A percentile compares a stretch with the other conserved stretches of the same genome.
phyloP scores from a whole-genome alignment of 2,329 filamentous ascomycete species.

The Chrysosporium queenslandicum region DNA sequence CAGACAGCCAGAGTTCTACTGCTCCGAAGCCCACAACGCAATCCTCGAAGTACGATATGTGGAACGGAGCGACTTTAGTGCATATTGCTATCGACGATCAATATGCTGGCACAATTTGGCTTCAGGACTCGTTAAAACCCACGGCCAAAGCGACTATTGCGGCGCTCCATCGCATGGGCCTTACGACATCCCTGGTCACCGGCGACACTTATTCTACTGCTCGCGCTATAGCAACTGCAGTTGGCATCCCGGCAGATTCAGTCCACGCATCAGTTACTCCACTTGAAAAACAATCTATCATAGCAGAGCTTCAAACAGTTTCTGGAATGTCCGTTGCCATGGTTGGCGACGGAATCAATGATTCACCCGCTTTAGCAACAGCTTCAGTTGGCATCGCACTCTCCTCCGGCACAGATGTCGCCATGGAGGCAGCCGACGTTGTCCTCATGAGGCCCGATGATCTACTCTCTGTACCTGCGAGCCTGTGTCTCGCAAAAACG shows the following conservation, averaged over 20 bases:
- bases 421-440: slow-evolving; percentile 92
- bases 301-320: slow-evolving; percentile 66
- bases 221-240: slow-evolving; percentile 66
- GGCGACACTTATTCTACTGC: slow-evolving; percentile 83
- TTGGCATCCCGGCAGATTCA: slow-evolving; percentile 66
- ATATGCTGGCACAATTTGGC: slow-evolving; percentile 72
- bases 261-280: slow-evolving; percentile 84
- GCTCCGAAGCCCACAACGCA: slow-evolving; percentile 18
- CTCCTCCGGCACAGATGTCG: slow-evolving; percentile 85
- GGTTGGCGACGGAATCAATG: slow-evolving; percentile 98
- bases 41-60: slow-evolving; percentile 27
- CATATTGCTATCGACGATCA: slow-evolving; percentile 76
- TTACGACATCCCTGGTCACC: slow-evolving; percentile 84
- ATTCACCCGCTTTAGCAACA: slow-evolving; percentile 86
- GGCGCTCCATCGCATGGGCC: slow-evolving; percentile 72
- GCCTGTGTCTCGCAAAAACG: slow-evolving; percentile 66
- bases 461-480: slow-evolving; percentile 83
- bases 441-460: slow-evolving; percentile 91
- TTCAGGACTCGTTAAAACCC: slow-evolving; percentile 85
- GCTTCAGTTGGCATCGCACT: slow-evolving; percentile 91
- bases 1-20: slow-evolving; percentile 26
- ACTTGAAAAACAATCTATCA: slow-evolving; percentile 79
- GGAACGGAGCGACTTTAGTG: slow-evolving; percentile 74
- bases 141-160: slow-evolving; percentile 70
- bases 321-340: slow-evolving; percentile 73